Percentiles rank a stretch among this genome's conserved stretches.
Evolutionary conservation across 257 asterid genomes (phyloP).

Genomic region (Primulina tabacum): DNA sequence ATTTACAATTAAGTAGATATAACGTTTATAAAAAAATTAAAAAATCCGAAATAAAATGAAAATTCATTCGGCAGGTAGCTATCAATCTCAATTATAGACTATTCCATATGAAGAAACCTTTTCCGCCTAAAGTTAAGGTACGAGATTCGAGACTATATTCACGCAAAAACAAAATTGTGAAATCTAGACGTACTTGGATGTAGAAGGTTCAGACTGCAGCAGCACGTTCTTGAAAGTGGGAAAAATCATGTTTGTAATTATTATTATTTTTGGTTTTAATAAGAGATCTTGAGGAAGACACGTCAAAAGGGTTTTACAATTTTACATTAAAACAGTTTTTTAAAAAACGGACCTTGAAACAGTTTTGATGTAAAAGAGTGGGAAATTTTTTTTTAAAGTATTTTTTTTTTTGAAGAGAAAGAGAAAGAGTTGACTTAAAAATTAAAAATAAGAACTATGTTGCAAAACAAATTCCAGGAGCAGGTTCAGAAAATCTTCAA

Average conservation of each 20-base stretch:
- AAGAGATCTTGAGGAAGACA: neutral
- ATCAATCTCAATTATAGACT: neutral
- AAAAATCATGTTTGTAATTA: too few species aligned
- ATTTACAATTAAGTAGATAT: neutral
- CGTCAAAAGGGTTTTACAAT: neutral
- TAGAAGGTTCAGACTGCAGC: neutral
- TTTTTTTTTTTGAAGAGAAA: too few species aligned
- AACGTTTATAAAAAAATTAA: too few species aligned
- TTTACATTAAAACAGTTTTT: too few species aligned
- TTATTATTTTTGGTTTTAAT: too few species aligned
- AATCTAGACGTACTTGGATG: neutral
- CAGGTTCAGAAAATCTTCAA: neutral
- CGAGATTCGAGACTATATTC: neutral
- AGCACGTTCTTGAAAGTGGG: neutral
- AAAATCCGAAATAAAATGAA: neutral
- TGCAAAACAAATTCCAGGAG: neutral
- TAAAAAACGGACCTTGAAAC: too few species aligned
- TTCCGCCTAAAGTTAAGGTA: neutral
- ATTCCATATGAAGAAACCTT: neutral
- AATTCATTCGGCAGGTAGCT: too few species aligned
- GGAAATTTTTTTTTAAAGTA: too few species aligned
- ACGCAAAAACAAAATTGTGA: too few species aligned
- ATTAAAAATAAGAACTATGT: too few species aligned
- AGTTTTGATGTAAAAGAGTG: too few species aligned
- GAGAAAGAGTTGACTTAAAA: too few species aligned